phyloP scores from a whole-genome alignment of 805 yeast genomes.

The Lipomyces yamanashiensis region DNA sequence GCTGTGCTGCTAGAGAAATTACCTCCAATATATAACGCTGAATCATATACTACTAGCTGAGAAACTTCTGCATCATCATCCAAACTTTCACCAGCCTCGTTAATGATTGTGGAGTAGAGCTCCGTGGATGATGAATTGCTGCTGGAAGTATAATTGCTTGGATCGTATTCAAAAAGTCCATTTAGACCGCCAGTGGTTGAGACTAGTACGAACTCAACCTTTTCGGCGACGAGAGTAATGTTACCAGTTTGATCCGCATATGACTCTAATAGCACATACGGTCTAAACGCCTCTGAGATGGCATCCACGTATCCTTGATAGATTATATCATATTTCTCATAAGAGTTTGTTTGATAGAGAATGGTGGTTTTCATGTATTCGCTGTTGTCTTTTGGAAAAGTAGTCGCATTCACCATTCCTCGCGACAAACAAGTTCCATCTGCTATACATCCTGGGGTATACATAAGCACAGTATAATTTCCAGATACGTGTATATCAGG shows the following conservation, averaged over 20 bases:
- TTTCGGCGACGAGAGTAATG: constrained; percentile 37
- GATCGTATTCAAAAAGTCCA: constrained; percentile 83
- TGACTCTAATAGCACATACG: constrained; percentile 53
- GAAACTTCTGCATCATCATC: constrained; percentile 51
- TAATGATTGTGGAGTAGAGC: constrained; percentile 57
- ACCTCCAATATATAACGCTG: constrained; percentile 56
- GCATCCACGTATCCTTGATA: constrained; percentile 71
- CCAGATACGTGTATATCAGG: constrained; percentile 79
- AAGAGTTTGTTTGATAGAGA: constrained; percentile 79
- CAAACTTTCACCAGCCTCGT: constrained; percentile 45
- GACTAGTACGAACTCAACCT: constrained; percentile 39
- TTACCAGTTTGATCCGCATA: constrained; percentile 39
- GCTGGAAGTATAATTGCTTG: constrained; percentile 61
- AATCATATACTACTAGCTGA: constrained; percentile 44
- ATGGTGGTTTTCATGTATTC: constrained; percentile 48
- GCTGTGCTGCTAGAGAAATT: constrained; percentile 51
- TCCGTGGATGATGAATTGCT: constrained; percentile 42
- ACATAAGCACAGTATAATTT: constrained; percentile 68
- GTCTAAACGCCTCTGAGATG: constrained; percentile 43
- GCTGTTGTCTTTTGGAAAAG: constrained; percentile 57
- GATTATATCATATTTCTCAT: constrained; percentile 78
- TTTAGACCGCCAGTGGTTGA: constrained; percentile 51
- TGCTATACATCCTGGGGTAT: constrained; percentile 83
- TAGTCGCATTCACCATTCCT: constrained; percentile 78
- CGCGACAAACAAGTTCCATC: constrained; percentile 72